Conservation (phyloP, 768 basidiomycete species). For the Rubroboletus satanas region DNA sequence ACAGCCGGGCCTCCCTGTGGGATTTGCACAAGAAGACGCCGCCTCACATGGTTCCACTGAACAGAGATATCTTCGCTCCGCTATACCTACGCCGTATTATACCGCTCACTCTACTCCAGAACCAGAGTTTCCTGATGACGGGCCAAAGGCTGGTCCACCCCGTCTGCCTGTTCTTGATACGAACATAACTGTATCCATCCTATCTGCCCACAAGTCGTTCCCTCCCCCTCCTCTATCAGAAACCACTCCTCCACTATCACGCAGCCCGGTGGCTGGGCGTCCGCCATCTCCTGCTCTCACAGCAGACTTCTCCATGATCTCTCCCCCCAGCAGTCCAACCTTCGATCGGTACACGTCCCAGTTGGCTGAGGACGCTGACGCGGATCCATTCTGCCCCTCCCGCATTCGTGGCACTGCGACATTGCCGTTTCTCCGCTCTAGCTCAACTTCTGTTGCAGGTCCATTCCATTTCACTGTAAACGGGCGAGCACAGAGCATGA, state of each 20-base stretch:
- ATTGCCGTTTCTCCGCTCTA: conserved; percentile 31
- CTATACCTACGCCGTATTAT: conserved; percentile 30
- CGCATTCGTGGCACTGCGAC: conserved; percentile 23
- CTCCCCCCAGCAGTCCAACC: conserved; percentile 37
- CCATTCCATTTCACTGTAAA: conserved; percentile 18
- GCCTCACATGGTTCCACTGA: conserved; percentile 8
- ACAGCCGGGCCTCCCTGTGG: conserved; percentile 6
- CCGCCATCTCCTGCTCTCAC: conserved; percentile 45
- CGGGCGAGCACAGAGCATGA: conserved; percentile 27
- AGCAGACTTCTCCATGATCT: conserved; percentile 46
- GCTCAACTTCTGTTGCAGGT: conserved; percentile 21
- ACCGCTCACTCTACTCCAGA: conserved; percentile 32
- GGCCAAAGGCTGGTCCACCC: conserved; percentile 26
- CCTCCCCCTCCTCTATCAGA: conserved; percentile 27
- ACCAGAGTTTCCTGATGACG: conserved; percentile 16
- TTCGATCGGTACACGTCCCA: conserved; percentile 32
- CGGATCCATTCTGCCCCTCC: conserved; percentile 24
- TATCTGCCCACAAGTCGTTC: conserved; percentile 16
- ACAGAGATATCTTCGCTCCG: conserved; percentile 20
- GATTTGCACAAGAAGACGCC: conserved; percentile 11
- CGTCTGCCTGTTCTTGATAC: conserved; percentile 24
- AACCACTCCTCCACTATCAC: conserved; percentile 23
- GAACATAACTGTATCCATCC: conserved; percentile 9
- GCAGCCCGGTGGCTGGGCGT: conserved; percentile 19
- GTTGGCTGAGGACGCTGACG: conserved; percentile 15